phyloP scores from a whole-genome alignment of 2,329 filamentous ascomycete species.

The Epichloe brachyelytri region DNA sequence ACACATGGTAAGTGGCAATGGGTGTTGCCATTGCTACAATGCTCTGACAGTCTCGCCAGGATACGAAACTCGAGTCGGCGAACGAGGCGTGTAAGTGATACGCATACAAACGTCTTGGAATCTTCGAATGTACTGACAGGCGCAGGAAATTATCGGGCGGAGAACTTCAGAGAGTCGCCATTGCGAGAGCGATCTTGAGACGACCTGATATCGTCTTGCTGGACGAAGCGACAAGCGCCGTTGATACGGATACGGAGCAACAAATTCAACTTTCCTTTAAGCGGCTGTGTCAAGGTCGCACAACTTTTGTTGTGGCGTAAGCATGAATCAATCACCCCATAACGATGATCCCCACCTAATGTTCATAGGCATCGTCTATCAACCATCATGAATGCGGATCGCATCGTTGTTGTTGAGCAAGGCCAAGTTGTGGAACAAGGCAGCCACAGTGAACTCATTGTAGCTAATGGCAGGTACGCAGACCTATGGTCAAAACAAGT shows the following conservation, averaged over 20 bases:
- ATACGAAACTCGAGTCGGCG: conserved; percentile 37
- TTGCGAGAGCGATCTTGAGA: conserved; percentile 60
- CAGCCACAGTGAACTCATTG: conserved; percentile 44
- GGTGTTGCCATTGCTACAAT: not conserved
- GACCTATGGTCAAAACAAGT: conserved; percentile 54
- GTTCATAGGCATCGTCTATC: conserved; percentile 48
- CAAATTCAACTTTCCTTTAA: conserved; percentile 51
- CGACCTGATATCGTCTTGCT: conserved; percentile 63
- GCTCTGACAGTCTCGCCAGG: conserved; percentile 15
- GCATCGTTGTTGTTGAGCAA: conserved; percentile 51
- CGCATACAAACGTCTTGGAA: not conserved
- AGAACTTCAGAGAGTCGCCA: conserved; percentile 53
- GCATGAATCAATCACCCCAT: conserved; percentile 9
- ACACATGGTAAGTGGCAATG: conserved; percentile 26
- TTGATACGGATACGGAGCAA: conserved; percentile 57
- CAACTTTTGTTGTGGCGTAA: conserved; percentile 54
- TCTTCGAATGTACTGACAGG: conserved; percentile 10
- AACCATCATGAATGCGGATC: conserved; percentile 57
- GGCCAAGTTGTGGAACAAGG: conserved; percentile 53
- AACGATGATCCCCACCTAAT: conserved; percentile 5
- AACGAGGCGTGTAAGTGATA: conserved; percentile 32
- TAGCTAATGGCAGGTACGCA: conserved; percentile 46
- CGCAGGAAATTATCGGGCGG: conserved; percentile 49
- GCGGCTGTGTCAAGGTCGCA: conserved; percentile 45
- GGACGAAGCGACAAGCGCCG: conserved; percentile 67